phyloP scores from a whole-genome alignment of 2,329 filamentous ascomycete species.

The Ophiosphaerella narmari region DNA sequence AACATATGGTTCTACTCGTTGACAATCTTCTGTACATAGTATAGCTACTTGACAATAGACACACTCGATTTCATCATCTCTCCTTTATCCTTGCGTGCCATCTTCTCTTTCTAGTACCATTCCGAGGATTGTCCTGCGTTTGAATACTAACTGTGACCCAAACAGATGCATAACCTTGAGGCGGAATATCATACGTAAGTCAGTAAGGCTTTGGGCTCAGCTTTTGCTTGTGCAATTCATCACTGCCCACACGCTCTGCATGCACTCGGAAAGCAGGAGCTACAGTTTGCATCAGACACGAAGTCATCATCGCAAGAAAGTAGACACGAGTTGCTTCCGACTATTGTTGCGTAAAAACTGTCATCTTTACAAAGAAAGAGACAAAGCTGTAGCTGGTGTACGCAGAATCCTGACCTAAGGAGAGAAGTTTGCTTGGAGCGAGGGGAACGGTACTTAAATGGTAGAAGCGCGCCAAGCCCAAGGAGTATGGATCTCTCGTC shows the following conservation, averaged over 20 bases:
- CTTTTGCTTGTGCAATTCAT: conserved; percentile 12
- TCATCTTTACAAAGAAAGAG: conserved; percentile 12
- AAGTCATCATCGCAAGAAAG: conserved; percentile 14
- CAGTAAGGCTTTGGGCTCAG: conserved; percentile 11
- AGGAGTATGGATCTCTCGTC: not conserved
- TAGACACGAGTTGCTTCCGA: conserved; percentile 10
- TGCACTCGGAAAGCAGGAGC: conserved; percentile 7
- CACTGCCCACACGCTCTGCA: conserved; percentile 10
- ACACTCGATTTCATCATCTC: conserved; percentile 4
- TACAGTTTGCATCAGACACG: conserved; percentile 12
- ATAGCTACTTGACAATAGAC: conserved; percentile 6
- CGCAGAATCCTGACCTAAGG: conserved; percentile 1
- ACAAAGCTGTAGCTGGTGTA: conserved; percentile 11
- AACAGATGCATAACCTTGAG: not conserved
- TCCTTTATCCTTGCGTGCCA: conserved; percentile 7
- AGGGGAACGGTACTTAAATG: conserved; percentile 3
- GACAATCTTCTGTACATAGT: conserved; percentile 6
- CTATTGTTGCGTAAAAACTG: conserved; percentile 6
- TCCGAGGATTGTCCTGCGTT: not conserved
- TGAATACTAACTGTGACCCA: too few species aligned
- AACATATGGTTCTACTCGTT: not conserved
- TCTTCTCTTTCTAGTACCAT: conserved; percentile 7
- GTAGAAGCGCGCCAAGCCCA: conserved; percentile 4
- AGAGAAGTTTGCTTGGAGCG: conserved; percentile 8
- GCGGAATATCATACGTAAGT: conserved; percentile 3